These are phyloP conservation scores for Barnettozyma sucrosica DNA, from an alignment of 805 yeast genomes.

Conservation along the genomic window DNA sequence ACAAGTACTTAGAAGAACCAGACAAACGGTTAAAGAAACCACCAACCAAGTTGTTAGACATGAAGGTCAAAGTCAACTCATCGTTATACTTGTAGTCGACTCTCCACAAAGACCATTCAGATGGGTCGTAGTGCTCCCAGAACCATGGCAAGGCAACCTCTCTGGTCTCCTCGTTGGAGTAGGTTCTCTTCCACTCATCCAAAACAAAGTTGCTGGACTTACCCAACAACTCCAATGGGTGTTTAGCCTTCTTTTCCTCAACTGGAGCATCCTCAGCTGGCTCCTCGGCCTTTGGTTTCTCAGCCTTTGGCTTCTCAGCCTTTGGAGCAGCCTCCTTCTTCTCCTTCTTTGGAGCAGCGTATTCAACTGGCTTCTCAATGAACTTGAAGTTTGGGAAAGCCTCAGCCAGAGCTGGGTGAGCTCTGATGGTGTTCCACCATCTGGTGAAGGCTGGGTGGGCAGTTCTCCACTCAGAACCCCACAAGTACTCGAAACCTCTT, in stretches of 20 bases:
- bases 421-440: constrained; percentile 59
- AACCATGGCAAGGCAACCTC: constrained; percentile 93
- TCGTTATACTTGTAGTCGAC: constrained; percentile 97
- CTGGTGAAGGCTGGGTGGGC: constrained; percentile 57
- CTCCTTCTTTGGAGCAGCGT: constrained; percentile 69
- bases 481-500: constrained; percentile 53
- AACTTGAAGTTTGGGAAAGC: constrained; percentile 48
- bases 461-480: constrained; percentile 61
- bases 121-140: constrained; percentile 91
- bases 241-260: constrained; percentile 74
- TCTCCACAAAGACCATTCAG: constrained; percentile 93
- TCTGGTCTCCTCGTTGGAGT: constrained; percentile 97
- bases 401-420: constrained; percentile 41
- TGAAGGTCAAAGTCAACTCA: constrained; percentile 92
- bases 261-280: constrained; percentile 39
- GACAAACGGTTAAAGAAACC: constrained; percentile 95
- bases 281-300: constrained; percentile 34
- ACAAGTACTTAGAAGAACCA: constrained; percentile 89
- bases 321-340: constrained; percentile 22
- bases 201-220: constrained; percentile 57
- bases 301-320: constrained; percentile 31
- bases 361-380: constrained; percentile 61
- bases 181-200: constrained; percentile 94
- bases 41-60: constrained; percentile 97
- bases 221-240: constrained; percentile 85